A percentile compares a stretch with the other conserved stretches of the same genome.
Evolutionary conservation across 1,284 basidiomycete species (phyloP).

Genomic region (Austroboletus niveus): DNA sequence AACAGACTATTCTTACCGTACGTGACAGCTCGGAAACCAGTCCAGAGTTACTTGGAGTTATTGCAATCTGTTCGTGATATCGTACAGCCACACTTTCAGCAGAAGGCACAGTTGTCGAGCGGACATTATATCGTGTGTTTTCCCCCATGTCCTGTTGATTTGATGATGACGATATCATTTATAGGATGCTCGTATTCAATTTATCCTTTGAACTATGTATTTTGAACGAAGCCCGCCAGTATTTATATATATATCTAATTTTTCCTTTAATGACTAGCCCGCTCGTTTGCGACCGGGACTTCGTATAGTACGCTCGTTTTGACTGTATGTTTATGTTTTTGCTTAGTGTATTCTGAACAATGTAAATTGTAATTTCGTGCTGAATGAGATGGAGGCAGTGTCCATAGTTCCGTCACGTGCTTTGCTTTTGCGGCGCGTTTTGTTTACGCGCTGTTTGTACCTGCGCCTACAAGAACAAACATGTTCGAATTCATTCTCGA

Average conservation of each 20-base stretch:
- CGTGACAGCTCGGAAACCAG: conserved; percentile 51
- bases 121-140: conserved; percentile 67
- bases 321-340: neutral
- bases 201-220: conserved; percentile 24
- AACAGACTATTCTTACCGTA: conserved; percentile 1
- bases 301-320: neutral
- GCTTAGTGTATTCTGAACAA: conserved; percentile 1
- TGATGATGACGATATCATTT: conserved; percentile 9
- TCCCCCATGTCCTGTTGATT: neutral
- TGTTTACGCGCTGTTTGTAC: conserved; percentile 34
- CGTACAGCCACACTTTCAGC: conserved; percentile 63
- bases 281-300: neutral
- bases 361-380: conserved; percentile 6
- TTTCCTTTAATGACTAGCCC: neutral
- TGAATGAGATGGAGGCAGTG: neutral
- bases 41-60: conserved; percentile 74
- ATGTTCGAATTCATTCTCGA: conserved; percentile 31
- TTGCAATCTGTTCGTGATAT: conserved; percentile 64
- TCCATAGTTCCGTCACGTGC: conserved; percentile 18
- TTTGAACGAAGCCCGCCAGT: no score
- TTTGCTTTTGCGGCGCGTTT: conserved; percentile 16
- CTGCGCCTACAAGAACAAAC: conserved; percentile 30
- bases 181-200: conserved; percentile 27
- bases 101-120: conserved; percentile 78
- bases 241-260: neutral